phyloP scores from a whole-genome alignment of 192 early-diverging fungal genomes.

The Coemansia sp. region DNA sequence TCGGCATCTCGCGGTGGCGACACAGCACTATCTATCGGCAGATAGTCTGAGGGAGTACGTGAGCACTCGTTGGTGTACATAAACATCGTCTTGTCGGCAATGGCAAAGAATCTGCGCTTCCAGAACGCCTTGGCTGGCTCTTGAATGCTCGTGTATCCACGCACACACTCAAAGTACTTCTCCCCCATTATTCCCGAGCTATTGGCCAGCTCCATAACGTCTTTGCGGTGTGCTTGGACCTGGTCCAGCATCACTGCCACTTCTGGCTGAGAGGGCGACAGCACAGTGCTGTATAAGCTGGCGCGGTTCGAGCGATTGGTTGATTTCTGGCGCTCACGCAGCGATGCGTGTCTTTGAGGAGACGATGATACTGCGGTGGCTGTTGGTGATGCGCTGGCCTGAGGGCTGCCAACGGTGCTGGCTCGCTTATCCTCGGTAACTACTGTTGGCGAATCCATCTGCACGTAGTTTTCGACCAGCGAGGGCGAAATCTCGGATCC shows the following conservation, averaged over 20 bases:
- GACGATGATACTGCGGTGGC: not conserved
- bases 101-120: slow-evolving; percentile 50
- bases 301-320: slow-evolving; percentile 17
- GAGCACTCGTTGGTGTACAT: slow-evolving; percentile 51
- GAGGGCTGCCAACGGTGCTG: slow-evolving; percentile 5
- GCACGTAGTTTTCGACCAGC: slow-evolving; percentile 1
- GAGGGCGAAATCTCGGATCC: slow-evolving; percentile 7
- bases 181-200: slow-evolving; percentile 36
- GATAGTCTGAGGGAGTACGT: slow-evolving; percentile 30
- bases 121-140: slow-evolving; percentile 42
- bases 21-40: slow-evolving; percentile 16
- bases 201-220: slow-evolving; percentile 24
- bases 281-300: slow-evolving; percentile 16
- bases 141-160: slow-evolving; percentile 48
- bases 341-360: slow-evolving; percentile 5
- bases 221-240: slow-evolving; percentile 32
- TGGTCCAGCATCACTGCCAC: slow-evolving; percentile 27
- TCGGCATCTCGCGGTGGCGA: slow-evolving; percentile 34
- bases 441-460: slow-evolving; percentile 3
- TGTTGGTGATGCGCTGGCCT: not conserved
- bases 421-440: not conserved
- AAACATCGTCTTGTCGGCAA: slow-evolving; percentile 40
- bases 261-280: slow-evolving; percentile 25
- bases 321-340: slow-evolving; percentile 10
- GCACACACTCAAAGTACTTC: slow-evolving; percentile 36